These are phyloP conservation scores for Monosporascus sp. DNA, from an alignment of 2,329 filamentous ascomycete species.

Conservation along the genomic window DNA sequence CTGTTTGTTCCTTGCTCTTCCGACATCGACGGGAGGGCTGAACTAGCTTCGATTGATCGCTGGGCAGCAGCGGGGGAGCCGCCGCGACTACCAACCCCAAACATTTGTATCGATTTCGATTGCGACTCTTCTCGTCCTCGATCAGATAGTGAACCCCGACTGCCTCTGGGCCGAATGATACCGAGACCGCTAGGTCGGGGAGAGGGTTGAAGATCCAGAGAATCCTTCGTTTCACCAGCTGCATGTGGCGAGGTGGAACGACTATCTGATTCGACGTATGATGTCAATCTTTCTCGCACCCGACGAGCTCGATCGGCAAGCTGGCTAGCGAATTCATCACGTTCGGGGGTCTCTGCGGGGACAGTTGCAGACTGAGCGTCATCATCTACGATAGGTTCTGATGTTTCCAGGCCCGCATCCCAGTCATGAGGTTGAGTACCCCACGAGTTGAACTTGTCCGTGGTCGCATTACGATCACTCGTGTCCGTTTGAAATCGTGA, in stretches of 20 bases:
- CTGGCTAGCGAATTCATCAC: slow-evolving; percentile 68
- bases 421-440: slow-evolving; percentile 28
- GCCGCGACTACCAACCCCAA: slow-evolving; percentile 45
- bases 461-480: slow-evolving; percentile 25
- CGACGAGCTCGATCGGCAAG: slow-evolving; percentile 64
- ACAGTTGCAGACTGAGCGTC: not conserved
- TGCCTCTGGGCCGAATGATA: slow-evolving; percentile 61
- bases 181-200: slow-evolving; percentile 53
- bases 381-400: slow-evolving; percentile 20
- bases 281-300: slow-evolving; percentile 68
- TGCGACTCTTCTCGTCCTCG: slow-evolving; percentile 34
- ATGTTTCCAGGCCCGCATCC: slow-evolving; percentile 22
- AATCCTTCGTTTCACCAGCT: slow-evolving; percentile 22
- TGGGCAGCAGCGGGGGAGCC: slow-evolving; percentile 21
- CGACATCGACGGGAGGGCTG: not conserved
- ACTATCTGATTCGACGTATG: slow-evolving; percentile 59
- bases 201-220: slow-evolving; percentile 26
- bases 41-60: slow-evolving; percentile 5
- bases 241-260: slow-evolving; percentile 39
- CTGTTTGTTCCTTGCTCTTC: slow-evolving; percentile 6
- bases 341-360: slow-evolving; percentile 13
- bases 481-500: slow-evolving; percentile 32
- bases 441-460: slow-evolving; percentile 39
- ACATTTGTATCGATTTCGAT: slow-evolving; percentile 55
- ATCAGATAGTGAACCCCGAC: slow-evolving; percentile 58